Conservation (phyloP, 345 rosid species). For the Sisymbrium irio region DNA sequence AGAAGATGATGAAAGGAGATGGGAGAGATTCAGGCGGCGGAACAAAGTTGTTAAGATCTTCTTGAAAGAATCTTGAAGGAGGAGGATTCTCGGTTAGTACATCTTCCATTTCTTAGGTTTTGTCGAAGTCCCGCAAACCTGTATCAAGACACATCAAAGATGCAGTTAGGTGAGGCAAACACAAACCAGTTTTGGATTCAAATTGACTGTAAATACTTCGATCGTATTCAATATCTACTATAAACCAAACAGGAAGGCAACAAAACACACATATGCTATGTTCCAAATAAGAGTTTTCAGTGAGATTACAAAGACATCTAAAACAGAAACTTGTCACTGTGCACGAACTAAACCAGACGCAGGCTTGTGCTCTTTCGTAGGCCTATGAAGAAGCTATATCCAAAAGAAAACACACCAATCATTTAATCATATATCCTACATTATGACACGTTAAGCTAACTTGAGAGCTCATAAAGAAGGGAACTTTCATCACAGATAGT, state of each 20-base stretch:
- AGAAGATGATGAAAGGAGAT: constrained; percentile 63
- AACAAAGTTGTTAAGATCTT: constrained; percentile 85
- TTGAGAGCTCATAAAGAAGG: background rate
- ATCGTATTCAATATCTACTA: background rate
- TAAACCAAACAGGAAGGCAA: background rate
- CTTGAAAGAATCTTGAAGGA: constrained; percentile 91
- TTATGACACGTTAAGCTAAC: background rate
- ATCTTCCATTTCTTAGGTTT: constrained; percentile 65
- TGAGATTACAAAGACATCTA: background rate
- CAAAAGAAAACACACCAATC: background rate
- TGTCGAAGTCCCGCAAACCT: constrained; percentile 14
- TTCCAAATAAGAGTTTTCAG: background rate
- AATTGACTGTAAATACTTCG: background rate
- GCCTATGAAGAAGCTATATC: background rate
- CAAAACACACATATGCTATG: background rate
- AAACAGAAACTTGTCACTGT: background rate
- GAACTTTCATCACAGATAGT: background rate
- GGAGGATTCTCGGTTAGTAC: constrained; percentile 86
- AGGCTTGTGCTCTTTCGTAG: background rate
- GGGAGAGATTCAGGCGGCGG: constrained; percentile 53
- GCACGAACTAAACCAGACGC: background rate
- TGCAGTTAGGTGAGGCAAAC: background rate
- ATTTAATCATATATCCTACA: background rate
- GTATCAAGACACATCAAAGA: background rate
- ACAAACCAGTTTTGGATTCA: background rate